These are phyloP conservation scores for Komagataella pastoris DNA, from an alignment of 805 yeast genomes.

Conservation along the genomic window DNA sequence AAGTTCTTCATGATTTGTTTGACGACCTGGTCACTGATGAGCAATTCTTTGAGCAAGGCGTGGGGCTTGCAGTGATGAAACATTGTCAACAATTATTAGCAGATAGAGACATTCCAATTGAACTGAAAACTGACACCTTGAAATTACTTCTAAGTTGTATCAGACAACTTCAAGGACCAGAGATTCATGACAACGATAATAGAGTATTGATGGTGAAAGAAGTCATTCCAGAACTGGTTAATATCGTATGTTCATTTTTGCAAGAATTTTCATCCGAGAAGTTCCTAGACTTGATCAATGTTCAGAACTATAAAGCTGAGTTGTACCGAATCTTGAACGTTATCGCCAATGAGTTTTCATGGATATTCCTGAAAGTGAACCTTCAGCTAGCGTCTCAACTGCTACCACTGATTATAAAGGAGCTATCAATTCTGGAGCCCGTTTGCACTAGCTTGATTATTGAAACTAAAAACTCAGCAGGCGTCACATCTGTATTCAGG, in stretches of 20 bases:
- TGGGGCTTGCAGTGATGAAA: slow-evolving; percentile 40
- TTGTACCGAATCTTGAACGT: slow-evolving; percentile 14
- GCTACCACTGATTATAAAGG: slow-evolving; percentile 7
- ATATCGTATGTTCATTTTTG: slow-evolving; percentile 10
- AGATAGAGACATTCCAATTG: slow-evolving; percentile 11
- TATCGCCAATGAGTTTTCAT: slow-evolving; percentile 13
- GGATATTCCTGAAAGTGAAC: slow-evolving; percentile 5
- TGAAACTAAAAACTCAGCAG: not conserved
- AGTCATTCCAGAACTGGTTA: slow-evolving; percentile 13
- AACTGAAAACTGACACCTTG: slow-evolving; percentile 31
- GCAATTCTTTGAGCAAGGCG: slow-evolving; percentile 69
- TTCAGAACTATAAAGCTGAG: slow-evolving; percentile 14
- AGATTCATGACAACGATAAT: slow-evolving; percentile 22
- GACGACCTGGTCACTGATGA: slow-evolving; percentile 81
- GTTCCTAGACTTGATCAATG: slow-evolving; percentile 5
- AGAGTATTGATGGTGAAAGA: slow-evolving; percentile 23
- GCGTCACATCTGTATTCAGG: not conserved
- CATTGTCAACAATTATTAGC: slow-evolving; percentile 31
- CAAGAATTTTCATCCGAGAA: slow-evolving; percentile 1
- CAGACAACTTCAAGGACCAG: slow-evolving; percentile 37
- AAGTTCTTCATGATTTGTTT: slow-evolving; percentile 61
- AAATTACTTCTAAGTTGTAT: slow-evolving; percentile 40
- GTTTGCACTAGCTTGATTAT: slow-evolving; percentile 9
- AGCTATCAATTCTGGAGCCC: slow-evolving; percentile 8
- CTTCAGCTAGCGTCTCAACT: slow-evolving; percentile 2